Evolutionary conservation across 352 stramenopile genomes (phyloP), one percentile per base, ranked within the genome.

Genomic region (Phytophthora pinifolia): DNA sequence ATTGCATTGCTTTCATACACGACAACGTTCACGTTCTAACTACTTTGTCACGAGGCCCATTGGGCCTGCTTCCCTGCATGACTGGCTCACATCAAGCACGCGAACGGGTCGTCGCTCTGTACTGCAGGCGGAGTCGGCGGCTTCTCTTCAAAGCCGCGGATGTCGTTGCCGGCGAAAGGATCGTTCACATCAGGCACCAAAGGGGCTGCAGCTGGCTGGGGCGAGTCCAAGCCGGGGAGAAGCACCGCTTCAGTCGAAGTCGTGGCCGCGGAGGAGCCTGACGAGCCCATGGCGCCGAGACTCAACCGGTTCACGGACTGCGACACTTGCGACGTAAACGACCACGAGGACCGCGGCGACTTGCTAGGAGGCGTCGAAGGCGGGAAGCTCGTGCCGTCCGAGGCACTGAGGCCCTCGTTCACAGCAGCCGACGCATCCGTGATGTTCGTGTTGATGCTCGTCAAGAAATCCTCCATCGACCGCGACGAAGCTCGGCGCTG

Each of bases 381-480:
- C 9, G 63, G 38, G 25, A 78, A 62, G 13, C 52, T 74, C 8
- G 64, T 47, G 46, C 58, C 67, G 44, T 73, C 60, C 13, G 56
- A 67, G 9, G 53, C 44, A 13, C 33, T 59, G 27, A 72, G 58
- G 10, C 48, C 45, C 31, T 62, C 59, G 15, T 71, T 70, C 2
- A 67, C 47, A 31, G 61, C 50, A 55, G 46, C 58, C 9, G 59
- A 67, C n/a, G 59, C 62, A 62, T 70, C 59, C 1, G 37, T 59
- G 41, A 84, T 76, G 32, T 67, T 83, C 9, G 70, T 78, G 62
- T 82, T 87, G 67, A 83, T 85, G 22, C 58, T 72, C 20, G 73
- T 72, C 25, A 89, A 56, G 43, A 86, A 87, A 42, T 89, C 74
- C 32, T 86, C 74, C 72, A 83, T 87, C 5, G 76, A 89, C 4